Conservation (phyloP, 306 rosid genomes). For the Trifolium fragiferum region DNA sequence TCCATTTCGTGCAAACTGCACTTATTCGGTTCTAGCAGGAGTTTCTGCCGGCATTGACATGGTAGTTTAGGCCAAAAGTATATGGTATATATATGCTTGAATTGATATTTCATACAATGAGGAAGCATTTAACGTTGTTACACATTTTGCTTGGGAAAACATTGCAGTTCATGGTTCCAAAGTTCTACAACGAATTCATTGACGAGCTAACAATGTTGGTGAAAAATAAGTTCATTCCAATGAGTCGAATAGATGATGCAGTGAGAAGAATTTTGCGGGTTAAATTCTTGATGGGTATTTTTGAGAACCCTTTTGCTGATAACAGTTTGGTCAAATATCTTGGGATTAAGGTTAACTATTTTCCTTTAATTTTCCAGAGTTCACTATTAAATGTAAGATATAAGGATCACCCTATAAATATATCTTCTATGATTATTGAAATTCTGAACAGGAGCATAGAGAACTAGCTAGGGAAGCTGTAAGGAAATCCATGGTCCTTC, state of each 20-base stretch:
- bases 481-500: slow-evolving; percentile 56
- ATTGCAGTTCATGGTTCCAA: slow-evolving; percentile 55
- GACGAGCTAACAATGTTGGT: slow-evolving; percentile 50
- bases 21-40: slow-evolving; percentile 54
- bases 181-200: slow-evolving; percentile 44
- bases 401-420: slow-evolving; percentile 3
- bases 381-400: slow-evolving; percentile 1
- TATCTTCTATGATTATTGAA: slow-evolving; percentile 7
- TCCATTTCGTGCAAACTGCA: slow-evolving; percentile 53
- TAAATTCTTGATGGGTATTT: slow-evolving; percentile 57
- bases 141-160: slow-evolving; percentile 35
- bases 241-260: slow-evolving; percentile 59
- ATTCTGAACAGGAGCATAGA: slow-evolving; percentile 52
- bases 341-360: slow-evolving; percentile 51
- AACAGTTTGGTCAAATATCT: slow-evolving; percentile 47
- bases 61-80: slow-evolving; percentile 36
- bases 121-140: slow-evolving; percentile 18
- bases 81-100: not conserved
- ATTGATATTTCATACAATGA: slow-evolving; percentile 10
- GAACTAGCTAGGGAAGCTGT: slow-evolving; percentile 57
- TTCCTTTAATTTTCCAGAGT: slow-evolving; percentile 9
- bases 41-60: slow-evolving; percentile 61
- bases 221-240: slow-evolving; percentile 48
- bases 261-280: slow-evolving; percentile 55
- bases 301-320: slow-evolving; percentile 57